Base-by-base conservation (phyloP, 331 rosid species). In the Saraca asoca region DNA sequence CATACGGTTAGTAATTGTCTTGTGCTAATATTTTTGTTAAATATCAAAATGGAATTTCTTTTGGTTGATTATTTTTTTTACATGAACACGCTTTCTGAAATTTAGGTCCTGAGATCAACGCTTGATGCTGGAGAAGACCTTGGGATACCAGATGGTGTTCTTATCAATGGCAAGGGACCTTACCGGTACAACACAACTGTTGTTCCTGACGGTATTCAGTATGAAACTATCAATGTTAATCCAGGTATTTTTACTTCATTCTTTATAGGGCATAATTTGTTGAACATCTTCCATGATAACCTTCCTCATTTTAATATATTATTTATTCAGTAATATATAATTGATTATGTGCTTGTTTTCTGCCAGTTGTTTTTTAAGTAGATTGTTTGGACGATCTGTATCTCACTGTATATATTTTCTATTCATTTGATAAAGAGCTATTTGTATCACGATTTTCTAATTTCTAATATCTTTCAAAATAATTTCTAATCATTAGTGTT, bases 101-200 rank as follows among this genome's bases (percentile, higher is more conserved):
- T 72, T 12, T 76, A 93, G 98, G 90, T 80, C 51, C 49, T 93
- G 59, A 75, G 85, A 75, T 17, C 77, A 38, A 55, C 77, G 2
- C 91, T 93, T 65, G 90, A 84, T 76, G 59, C 62, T 37, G 95
- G 96, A 69, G 77, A 78, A 67, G 87, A 75, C 66, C 91, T 93
- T 15, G 98, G 91, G 33, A 78, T 90, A 11, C 98, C 95, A 4
- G 95, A 93, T 70, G 96, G 98, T 20, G 98, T 93, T 80, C 95
- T 93, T 62, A 87, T 93, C 64, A 93, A 93, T 72, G 98, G 98
- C 9, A 85, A 85, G 69, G 98, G 98, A 14, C 98, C 98, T 51
- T 93, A 67, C 73, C 88, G 72, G 61, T 93, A 85, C 84, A 90
- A 93, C 54, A 71, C 69, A 44, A 84, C 98, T 41, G 79, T 93